phyloP scores from a whole-genome alignment of 192 early-diverging fungal species.

The Chytriomyces confervae region DNA sequence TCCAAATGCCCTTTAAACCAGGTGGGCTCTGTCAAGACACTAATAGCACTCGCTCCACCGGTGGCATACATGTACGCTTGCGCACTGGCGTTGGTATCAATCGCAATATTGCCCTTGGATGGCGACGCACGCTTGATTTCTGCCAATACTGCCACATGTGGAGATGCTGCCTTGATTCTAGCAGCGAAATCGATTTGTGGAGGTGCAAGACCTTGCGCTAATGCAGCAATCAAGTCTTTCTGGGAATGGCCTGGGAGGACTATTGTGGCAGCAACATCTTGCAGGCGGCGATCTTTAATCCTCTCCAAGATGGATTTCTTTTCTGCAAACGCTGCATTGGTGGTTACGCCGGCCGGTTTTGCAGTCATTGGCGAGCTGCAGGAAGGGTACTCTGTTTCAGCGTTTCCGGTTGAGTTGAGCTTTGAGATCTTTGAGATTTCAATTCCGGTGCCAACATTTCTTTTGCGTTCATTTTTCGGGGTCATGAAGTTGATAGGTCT shows the following conservation, averaged over 20 bases:
- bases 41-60: conserved; percentile 91
- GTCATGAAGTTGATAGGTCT: conserved; percentile 25
- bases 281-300: conserved; percentile 80
- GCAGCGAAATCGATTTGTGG: conserved; percentile 77
- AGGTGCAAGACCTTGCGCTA: conserved; percentile 77
- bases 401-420: conserved; percentile 58
- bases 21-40: conserved; percentile 96
- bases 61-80: conserved; percentile 86
- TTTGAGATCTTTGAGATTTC: conserved; percentile 52
- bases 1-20: conserved; percentile 98
- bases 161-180: conserved; percentile 56
- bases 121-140: conserved; percentile 99
- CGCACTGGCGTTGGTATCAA: conserved; percentile 81
- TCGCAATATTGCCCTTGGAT: conserved; percentile 87
- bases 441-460: conserved; percentile 37
- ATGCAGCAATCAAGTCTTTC: conserved; percentile 69
- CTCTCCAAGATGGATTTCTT: conserved; percentile 71
- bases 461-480: conserved; percentile 22
- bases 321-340: neutral
- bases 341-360: neutral
- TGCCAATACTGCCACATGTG: conserved; percentile 82
- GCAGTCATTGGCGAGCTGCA: conserved; percentile 5
- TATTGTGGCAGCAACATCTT: conserved; percentile 77
- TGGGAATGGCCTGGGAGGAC: conserved; percentile 74
- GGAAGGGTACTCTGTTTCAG: neutral